phyloP scores from a whole-genome alignment of 148 eudicot genomes.

The Vaccinium darrowii region DNA sequence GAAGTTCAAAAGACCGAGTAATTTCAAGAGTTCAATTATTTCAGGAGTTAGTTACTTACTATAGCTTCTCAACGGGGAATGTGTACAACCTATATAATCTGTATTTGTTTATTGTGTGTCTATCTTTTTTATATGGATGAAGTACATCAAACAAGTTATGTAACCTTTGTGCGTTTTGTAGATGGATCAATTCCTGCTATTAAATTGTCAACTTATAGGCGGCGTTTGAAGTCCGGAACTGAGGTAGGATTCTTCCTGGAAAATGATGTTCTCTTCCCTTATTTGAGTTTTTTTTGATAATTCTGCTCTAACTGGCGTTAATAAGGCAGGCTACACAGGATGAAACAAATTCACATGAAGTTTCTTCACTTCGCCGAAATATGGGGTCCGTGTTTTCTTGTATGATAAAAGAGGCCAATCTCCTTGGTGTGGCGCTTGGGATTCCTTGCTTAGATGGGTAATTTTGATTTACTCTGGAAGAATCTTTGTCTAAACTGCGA shows the following conservation, averaged over 20 bases:
- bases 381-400: conserved; percentile 92
- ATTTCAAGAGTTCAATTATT: background rate
- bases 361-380: conserved; percentile 62
- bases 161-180: conserved; percentile 16
- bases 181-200: conserved; percentile 96
- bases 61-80: conserved; percentile 4
- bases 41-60: background rate
- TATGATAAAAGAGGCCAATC: conserved; percentile 84
- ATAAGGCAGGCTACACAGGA: conserved; percentile 53
- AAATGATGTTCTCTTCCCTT: background rate
- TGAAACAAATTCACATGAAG: conserved; percentile 42
- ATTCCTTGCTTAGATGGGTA: conserved; percentile 96
- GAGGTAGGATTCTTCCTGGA: conserved; percentile 41
- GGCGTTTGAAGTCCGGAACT: conserved; percentile 58
- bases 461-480: conserved; percentile 14
- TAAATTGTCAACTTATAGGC: conserved; percentile 75
- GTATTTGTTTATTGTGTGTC: background rate
- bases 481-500: background rate
- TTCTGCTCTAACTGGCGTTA: conserved; percentile 3
- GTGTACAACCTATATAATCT: background rate
- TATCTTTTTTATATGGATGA: background rate
- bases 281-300: background rate
- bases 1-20: background rate
- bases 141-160: background rate
- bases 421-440: conserved; percentile 69